phyloP scores from a whole-genome alignment of 2,329 filamentous ascomycete genomes.

The Tolypocladium amazonense region DNA sequence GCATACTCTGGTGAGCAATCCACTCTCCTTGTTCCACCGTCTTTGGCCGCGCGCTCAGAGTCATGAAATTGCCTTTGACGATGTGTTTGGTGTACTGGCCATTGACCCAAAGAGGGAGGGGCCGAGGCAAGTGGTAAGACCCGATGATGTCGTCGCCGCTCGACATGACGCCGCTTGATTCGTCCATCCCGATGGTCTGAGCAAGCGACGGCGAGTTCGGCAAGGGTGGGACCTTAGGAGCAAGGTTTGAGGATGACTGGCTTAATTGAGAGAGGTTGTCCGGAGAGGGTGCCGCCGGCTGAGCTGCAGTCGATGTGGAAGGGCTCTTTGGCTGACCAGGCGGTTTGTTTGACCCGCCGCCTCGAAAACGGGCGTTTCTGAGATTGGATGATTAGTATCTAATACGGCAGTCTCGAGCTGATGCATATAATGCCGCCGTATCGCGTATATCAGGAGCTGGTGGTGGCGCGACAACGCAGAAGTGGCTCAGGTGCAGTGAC shows the following conservation, averaged over 20 bases:
- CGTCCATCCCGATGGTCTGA: conserved; percentile 59
- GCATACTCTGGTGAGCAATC: conserved; percentile 84
- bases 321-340: conserved; percentile 43
- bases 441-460: background rate
- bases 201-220: conserved; percentile 54
- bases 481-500: background rate
- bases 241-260: conserved; percentile 40
- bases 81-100: conserved; percentile 71
- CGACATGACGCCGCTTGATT: conserved; percentile 36
- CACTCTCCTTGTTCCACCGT: conserved; percentile 92
- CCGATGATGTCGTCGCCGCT: conserved; percentile 45
- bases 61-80: conserved; percentile 97
- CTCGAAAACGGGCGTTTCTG: conserved; percentile 49
- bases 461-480: background rate
- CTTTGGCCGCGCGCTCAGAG: conserved; percentile 81
- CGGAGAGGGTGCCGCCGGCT: conserved; percentile 32
- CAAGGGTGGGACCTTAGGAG: conserved; percentile 50
- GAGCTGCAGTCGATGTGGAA: conserved; percentile 33
- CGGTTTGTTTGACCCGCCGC: conserved; percentile 37
- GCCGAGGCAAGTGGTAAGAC: conserved; percentile 54
- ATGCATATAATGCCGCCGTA: background rate
- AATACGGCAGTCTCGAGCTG: background rate
- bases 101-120: conserved; percentile 65
- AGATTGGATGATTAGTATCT: conserved; percentile 14
- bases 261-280: conserved; percentile 33